Evolutionary conservation across 768 basidiomycete genomes (phyloP).

Genomic region (Phanerochaete carnosa): DNA sequence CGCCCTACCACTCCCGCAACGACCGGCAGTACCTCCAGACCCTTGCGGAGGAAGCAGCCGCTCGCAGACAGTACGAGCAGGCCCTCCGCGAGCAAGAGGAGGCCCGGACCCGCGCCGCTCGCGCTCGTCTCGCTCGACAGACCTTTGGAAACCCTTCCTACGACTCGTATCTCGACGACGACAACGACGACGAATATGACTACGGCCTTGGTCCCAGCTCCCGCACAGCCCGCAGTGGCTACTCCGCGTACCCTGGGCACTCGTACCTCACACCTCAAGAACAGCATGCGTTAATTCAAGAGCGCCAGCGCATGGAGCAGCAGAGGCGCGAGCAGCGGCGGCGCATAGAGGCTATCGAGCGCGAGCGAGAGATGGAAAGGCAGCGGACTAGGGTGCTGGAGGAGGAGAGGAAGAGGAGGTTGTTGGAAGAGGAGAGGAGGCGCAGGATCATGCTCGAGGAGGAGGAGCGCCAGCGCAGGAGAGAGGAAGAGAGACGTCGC

Average conservation of each 20-base stretch:
- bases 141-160: constrained; percentile 17
- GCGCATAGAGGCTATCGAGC: constrained; percentile 8
- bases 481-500: constrained; percentile 13
- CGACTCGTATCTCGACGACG: constrained; percentile 20
- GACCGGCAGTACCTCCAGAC: constrained; percentile 19
- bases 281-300: constrained; percentile 5
- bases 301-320: constrained; percentile 1
- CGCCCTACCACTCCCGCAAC: not conserved
- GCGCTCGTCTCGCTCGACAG: constrained; percentile 21
- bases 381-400: constrained; percentile 11
- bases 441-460: constrained; percentile 19
- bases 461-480: constrained; percentile 16
- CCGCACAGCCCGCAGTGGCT: constrained; percentile 4
- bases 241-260: constrained; percentile 6
- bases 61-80: constrained; percentile 23
- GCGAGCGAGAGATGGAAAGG: constrained; percentile 10
- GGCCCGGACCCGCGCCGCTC: constrained; percentile 25
- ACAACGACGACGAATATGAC: constrained; percentile 15
- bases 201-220: constrained; percentile 9
- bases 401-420: constrained; percentile 12
- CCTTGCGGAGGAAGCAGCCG: constrained; percentile 27
- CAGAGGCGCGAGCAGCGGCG: constrained; percentile 2
- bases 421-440: constrained; percentile 21
- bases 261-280: not conserved
- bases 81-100: constrained; percentile 26